Evolutionary conservation across 2,329 filamentous ascomycete genomes (phyloP).

Genomic region (Dothistroma septosporum): DNA sequence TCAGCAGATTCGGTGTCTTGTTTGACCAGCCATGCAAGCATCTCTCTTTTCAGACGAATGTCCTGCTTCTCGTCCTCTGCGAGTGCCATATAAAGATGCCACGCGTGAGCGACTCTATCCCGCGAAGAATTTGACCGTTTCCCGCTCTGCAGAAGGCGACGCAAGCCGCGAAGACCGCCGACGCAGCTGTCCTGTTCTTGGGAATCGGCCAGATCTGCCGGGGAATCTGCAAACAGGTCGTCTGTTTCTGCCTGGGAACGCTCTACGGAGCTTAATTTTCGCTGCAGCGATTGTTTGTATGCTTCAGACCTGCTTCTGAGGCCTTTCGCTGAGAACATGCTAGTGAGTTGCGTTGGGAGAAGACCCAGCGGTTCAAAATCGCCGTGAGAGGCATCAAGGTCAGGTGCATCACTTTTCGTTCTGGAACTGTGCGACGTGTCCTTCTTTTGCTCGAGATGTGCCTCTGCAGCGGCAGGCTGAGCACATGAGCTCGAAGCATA

Average conservation of each 20-base stretch:
- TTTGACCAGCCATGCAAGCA: slow-evolving; percentile 28
- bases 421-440: background rate
- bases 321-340: background rate
- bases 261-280: background rate
- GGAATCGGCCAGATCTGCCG: slow-evolving; percentile 14
- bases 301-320: background rate
- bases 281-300: background rate
- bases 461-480: background rate
- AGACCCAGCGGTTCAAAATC: background rate
- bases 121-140: background rate
- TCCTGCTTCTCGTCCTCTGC: slow-evolving; percentile 21
- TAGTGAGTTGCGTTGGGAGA: background rate
- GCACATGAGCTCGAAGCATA: slow-evolving; percentile 24
- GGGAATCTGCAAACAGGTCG: slow-evolving; percentile 9
- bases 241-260: background rate
- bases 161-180: slow-evolving; percentile 10
- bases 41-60: slow-evolving; percentile 22
- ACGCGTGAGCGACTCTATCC: slow-evolving; percentile 22
- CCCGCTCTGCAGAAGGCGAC: slow-evolving; percentile 5
- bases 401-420: background rate
- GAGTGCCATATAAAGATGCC: slow-evolving; percentile 37
- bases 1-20: slow-evolving; percentile 17
- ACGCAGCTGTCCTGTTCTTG: background rate
- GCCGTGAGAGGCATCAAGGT: background rate
- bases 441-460: background rate